Base-by-base conservation (phyloP, 2,329 filamentous ascomycete genomes). In the Cladosporium sp. region DNA sequence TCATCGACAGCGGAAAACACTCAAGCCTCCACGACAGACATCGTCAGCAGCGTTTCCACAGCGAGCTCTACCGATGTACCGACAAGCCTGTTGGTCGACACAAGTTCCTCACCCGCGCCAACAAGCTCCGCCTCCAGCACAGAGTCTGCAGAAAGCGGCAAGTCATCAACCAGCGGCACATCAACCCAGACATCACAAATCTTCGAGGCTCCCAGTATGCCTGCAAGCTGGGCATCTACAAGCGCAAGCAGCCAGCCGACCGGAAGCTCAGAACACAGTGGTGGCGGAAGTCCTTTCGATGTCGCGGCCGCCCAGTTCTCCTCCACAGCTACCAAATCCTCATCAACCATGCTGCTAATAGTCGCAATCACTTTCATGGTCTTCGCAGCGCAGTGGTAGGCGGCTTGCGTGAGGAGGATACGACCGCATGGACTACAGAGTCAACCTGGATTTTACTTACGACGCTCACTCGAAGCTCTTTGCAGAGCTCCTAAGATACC, bases 201-300 rank as follows among this genome's bases (percentile, higher is more conserved):
- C 65, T 47, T 62, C 38, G 24, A 66, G 32, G 60, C 60, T 26
- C 49, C 57, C 28, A 52, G 59, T 41, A 59, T 66, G 54, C 64
- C 66, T n/a, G 66, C 72, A 8, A 65, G 65, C 12, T 63, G 65
- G 11, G 68, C 71, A 21, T 24, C 68, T 5, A 64, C 68, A 1
- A 59, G 59, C 15, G 34, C 64, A n/a, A 52, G 63, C 36, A 76
- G 71, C 38, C 70, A 71, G 18, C 75, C 79, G 65, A 74, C 76
- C 21, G 75, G 74, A 11, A 78, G 74, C 59, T 68, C 74, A 24
- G 28, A 30, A 32, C 66, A 67, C 21, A 79, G 76, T 14, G 80
- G 80, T 24, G 80, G 80, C 18, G 81, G 81, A n/a, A 81, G 78
- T 62, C 81, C 80, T 5, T 83, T 83, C 66, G 80, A 82, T 67